Evolutionary conservation across 805 yeast genomes (phyloP).

Genomic region (Barnettozyma pratensis): DNA sequence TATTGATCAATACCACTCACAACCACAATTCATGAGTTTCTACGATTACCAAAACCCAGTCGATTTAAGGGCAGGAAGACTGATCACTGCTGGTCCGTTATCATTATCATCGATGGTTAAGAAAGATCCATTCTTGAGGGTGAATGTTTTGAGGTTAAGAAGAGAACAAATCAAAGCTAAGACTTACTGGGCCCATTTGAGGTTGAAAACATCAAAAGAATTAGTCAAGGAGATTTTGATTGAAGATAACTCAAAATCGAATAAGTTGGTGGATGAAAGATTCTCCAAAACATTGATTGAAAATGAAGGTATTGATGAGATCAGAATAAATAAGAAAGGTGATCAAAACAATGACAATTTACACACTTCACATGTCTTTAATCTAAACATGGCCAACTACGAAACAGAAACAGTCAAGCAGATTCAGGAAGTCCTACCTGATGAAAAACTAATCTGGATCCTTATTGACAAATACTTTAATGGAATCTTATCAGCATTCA

Average conservation of each 20-base stretch:
- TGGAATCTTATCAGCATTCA: constrained; percentile 15
- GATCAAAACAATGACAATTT: neutral
- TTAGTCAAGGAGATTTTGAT: constrained; percentile 17
- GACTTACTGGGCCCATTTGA: constrained; percentile 4
- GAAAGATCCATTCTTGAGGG: constrained; percentile 28
- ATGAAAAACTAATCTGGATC: constrained; percentile 19
- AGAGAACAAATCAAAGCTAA: constrained; percentile 23
- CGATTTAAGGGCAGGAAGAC: constrained; percentile 27
- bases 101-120: constrained; percentile 24
- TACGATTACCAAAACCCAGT: constrained; percentile 27
- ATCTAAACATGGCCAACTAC: constrained; percentile 8
- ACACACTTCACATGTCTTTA: constrained; percentile 13
- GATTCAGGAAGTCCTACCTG: constrained; percentile 21
- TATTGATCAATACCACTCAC: neutral
- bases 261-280: constrained; percentile 21
- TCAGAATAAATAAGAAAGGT: constrained; percentile 12
- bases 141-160: constrained; percentile 21
- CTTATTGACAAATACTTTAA: constrained; percentile 19
- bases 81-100: constrained; percentile 29
- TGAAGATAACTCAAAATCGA: constrained; percentile 14
- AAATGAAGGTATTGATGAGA: constrained; percentile 34
- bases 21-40: constrained; percentile 22
- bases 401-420: constrained; percentile 19
- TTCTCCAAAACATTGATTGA: constrained; percentile 31
- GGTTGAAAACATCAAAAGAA: constrained; percentile 10